A percentile compares a stretch with the other conserved stretches of the same genome.
phyloP scores from a whole-genome alignment of 1,284 basidiomycete species.

The Coriolopsis trogii region DNA sequence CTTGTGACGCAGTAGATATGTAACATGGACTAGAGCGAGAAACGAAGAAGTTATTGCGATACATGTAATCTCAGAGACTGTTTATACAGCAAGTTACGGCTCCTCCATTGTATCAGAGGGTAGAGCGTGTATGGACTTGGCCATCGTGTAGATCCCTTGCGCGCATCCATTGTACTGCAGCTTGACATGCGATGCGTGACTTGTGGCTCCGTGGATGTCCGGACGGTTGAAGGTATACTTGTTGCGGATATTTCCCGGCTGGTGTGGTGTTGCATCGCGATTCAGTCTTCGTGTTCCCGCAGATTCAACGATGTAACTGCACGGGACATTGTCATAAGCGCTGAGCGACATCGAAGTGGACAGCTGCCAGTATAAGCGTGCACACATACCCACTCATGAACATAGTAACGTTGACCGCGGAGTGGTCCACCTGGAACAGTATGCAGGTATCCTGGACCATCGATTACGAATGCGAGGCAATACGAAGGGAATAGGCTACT shows the following conservation, averaged over 20 bases:
- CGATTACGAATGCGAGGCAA: not conserved
- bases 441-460: not conserved
- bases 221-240: not conserved
- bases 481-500: not conserved
- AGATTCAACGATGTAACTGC: too few species aligned
- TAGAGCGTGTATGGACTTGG: not conserved
- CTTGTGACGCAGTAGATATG: not conserved
- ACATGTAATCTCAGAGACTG: not conserved
- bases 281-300: too few species aligned
- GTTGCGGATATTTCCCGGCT: too few species aligned
- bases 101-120: not conserved
- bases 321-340: too few species aligned
- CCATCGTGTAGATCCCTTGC: too few species aligned
- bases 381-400: too few species aligned
- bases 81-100: not conserved
- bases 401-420: too few species aligned
- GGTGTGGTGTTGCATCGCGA: too few species aligned
- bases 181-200: too few species aligned
- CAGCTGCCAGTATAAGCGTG: not conserved
- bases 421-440: not conserved
- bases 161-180: too few species aligned
- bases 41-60: not conserved
- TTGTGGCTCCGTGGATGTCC: not conserved
- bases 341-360: too few species aligned
- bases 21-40: not conserved